phyloP scores from a whole-genome alignment of 2,329 filamentous ascomycete species.

The Ophiostoma sp. region DNA sequence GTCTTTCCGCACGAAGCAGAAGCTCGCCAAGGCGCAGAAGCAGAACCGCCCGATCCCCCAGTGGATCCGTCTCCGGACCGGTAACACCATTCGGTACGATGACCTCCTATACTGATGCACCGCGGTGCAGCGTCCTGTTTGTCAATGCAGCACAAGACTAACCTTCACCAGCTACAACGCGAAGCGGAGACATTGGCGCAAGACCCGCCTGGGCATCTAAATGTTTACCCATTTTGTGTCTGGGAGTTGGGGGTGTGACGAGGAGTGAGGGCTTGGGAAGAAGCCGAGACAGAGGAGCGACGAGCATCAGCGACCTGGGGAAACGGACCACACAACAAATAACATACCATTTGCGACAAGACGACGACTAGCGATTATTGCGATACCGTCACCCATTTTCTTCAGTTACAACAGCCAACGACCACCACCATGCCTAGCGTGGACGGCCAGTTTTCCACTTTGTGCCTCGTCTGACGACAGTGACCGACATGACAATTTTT shows the following conservation, averaged over 20 bases:
- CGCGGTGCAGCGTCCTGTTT: not conserved
- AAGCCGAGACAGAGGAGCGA: not conserved
- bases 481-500: not conserved
- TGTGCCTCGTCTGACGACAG: constrained; percentile 6
- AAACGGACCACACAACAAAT: not conserved
- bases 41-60: constrained; percentile 99
- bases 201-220: constrained; percentile 99
- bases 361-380: constrained; percentile 6
- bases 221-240: constrained; percentile 39
- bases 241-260: constrained; percentile 21
- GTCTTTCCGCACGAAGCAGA: constrained; percentile 99
- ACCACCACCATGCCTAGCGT: not conserved
- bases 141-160: not conserved
- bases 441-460: not conserved
- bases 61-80: constrained; percentile 98
- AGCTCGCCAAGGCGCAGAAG: constrained; percentile 99
- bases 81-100: constrained; percentile 98
- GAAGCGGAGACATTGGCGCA: constrained; percentile 99
- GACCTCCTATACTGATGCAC: not conserved
- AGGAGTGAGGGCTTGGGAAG: constrained; percentile 15
- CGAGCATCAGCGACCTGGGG: not conserved
- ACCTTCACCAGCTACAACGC: constrained; percentile 84
- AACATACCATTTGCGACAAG: not conserved
- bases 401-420: not conserved
- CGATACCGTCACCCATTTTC: not conserved